Percentiles rank a stretch among this genome's conserved stretches.
Evolutionary conservation across 2,329 filamentous ascomycete genomes (phyloP).

Genomic region (Aspergillus sp.): DNA sequence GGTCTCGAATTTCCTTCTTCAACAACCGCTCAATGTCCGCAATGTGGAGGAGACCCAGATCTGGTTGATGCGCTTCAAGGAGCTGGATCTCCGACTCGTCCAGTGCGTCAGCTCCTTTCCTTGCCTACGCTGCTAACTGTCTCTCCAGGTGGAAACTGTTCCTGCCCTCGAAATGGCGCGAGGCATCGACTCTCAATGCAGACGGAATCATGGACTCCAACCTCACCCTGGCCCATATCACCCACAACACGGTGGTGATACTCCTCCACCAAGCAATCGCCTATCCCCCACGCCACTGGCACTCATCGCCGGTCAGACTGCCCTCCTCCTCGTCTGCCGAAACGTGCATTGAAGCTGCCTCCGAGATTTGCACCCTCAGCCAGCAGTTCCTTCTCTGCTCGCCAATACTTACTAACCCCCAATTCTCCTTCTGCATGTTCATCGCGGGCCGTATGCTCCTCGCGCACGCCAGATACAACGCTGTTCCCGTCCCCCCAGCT

Average conservation of each 20-base stretch:
- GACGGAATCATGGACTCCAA: constrained; percentile 38
- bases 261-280: constrained; percentile 51
- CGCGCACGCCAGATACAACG: constrained; percentile 36
- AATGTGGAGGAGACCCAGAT: no score
- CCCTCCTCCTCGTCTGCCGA: constrained; percentile 51
- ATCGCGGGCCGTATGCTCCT: constrained; percentile 45
- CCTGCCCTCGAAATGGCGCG: constrained; percentile 30
- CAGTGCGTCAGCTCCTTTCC: no score
- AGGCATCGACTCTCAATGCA: constrained; percentile 36
- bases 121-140: constrained; percentile 26
- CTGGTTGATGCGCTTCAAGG: no score
- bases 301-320: constrained; percentile 33
- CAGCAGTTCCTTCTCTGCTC: constrained; percentile 46
- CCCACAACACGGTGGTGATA: constrained; percentile 52
- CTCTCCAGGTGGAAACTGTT: constrained; percentile 27
- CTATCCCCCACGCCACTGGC: constrained; percentile 33
- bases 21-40: no score
- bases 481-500: constrained; percentile 25
- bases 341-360: constrained; percentile 49
- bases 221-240: constrained; percentile 41
- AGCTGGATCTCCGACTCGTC: no score
- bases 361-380: constrained; percentile 44
- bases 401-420: constrained; percentile 29
- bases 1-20: constrained; percentile 21
- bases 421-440: constrained; percentile 50